These are phyloP conservation scores for Phytophthora aleatoria DNA, from an alignment of 352 stramenopile species.

Conservation along the genomic window DNA sequence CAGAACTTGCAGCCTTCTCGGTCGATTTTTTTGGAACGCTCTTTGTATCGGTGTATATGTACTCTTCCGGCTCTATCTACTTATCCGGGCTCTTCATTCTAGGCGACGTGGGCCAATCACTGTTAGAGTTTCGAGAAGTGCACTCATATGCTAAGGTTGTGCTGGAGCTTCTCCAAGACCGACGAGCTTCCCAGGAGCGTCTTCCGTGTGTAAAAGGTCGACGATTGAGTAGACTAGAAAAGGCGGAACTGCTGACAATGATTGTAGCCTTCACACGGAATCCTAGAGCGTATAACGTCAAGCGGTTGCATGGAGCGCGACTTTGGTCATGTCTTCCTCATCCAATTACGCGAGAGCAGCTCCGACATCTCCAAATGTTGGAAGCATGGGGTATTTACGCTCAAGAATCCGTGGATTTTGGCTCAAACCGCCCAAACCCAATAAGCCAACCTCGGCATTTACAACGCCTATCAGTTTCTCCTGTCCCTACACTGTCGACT, in stretches of 20 bases:
- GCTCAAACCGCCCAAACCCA: not conserved
- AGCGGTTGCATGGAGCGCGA: not conserved
- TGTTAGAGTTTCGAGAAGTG: constrained; percentile 12
- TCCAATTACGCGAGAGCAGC: not conserved
- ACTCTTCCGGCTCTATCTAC: constrained; percentile 1
- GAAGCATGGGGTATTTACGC: not conserved
- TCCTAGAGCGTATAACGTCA: not conserved
- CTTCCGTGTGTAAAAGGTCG: not conserved
- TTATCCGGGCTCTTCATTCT: not conserved
- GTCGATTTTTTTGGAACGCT: constrained; percentile 23
- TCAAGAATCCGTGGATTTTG: not conserved
- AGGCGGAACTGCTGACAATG: constrained; percentile 1
- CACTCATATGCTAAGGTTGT: constrained; percentile 1
- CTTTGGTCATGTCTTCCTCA: constrained; percentile 5
- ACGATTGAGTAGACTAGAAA: not conserved
- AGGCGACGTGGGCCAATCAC: constrained; percentile 1
- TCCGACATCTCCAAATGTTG: not conserved
- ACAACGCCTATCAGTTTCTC: constrained; percentile 4
- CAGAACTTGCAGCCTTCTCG: constrained; percentile 9
- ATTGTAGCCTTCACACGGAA: constrained; percentile 1
- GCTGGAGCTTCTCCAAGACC: not conserved
- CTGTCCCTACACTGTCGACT: not conserved
- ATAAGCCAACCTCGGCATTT: not conserved
- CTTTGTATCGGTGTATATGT: constrained; percentile 25
- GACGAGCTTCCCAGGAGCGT: not conserved